Base-by-base conservation (phyloP, 345 rosid species). In the Dipteronia sinensis region DNA sequence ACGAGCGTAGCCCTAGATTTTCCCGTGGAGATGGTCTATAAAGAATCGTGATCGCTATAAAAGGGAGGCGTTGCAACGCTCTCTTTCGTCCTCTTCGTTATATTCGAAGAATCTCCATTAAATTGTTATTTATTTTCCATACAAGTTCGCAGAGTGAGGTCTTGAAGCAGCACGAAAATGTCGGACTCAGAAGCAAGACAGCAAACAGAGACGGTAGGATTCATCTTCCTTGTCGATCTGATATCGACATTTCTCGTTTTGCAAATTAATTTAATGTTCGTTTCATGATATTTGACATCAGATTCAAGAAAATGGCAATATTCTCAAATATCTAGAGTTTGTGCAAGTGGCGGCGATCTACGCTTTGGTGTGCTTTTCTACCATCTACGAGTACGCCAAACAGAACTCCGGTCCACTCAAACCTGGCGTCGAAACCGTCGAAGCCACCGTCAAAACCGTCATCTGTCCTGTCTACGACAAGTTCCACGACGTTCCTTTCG, bases 321-420 rank as follows among this genome's bases (percentile, higher is more conserved):
- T 83, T 13, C 90, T 92, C 27, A 87, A 88, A 79, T 88, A 92
- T 86, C 79, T 95, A 38, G 90, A 86, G 53, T 92, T 92, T 75
- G 86, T 93, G 31, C 87, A 83, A 80, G 76, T 69, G 20, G 88
- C 89, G 6, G 88, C 82, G 74, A 71, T 87, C 65, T 87, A 90
- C 78, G 77, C 74, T 11, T 61, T 75, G 25, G 78, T 84, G 15
- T 89, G 89, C 81, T 81, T 90, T 76, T 78, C 80, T 13, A 82
- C 78, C 46, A 13, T 92, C 44, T 92, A 90, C 73, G 93, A 88
- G 71, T 87, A 82, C 77, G 93, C 92, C n/a, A 95, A 93, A 78
- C 88, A 89, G 23, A 88, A 85, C 83, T 80, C 94, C 72, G 98
- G 95, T 69, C 95, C 97, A 2, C 91, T 92, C 25, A 85, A 85